Base-by-base conservation (phyloP, 805 yeast species). In the Hanseniaspora taiwanica region DNA sequence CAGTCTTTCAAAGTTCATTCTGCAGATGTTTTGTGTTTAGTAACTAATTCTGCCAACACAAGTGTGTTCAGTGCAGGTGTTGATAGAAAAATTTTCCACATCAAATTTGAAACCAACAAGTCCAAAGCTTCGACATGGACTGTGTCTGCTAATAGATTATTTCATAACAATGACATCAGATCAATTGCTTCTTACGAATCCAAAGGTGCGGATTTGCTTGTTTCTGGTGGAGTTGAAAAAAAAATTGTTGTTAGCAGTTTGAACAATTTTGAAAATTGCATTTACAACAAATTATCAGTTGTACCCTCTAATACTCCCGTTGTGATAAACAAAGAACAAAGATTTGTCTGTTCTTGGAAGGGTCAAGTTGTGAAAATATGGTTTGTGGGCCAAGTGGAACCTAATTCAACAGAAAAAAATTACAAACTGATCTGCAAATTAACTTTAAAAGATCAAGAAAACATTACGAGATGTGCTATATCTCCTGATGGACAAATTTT, bases 1-100 rank as follows among this genome's bases (percentile, higher is more conserved):
- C 97, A 89, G 59, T 75, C 81, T 19, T 86, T 85, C 58, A 72
- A 75, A 47, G 75, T 76, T 9, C 97, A 91, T 55, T 93, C 81
- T 37, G 96, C 95, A 1, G 99, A 91, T 69, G 83, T 87, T 3
- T 65, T 91, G 47, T 74, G 85, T 42, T 62, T 91, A 37, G 64
- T 80, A 1, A 63, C 71, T 12, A 85, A 82, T 53, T 59, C 66
- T 2, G 51, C 63, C 2, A 82, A 81, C 48, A 73, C 75, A 24
- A 68, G 71, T 32, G 65, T 91, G 1, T 89, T 84, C 59, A 72
- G 89, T 32, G 93, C 91, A 4, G 96, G 98, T 51, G 86, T 91
- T 37, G 99, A 91, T 58, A 72, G 96, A 51, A 86, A 86, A 54
- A 84, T 91, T 37, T 81, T 75, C 54, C 81, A 78, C 52, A 83